phyloP scores from a whole-genome alignment of 1,284 basidiomycete genomes.

The Limonomyces culmigenus region DNA sequence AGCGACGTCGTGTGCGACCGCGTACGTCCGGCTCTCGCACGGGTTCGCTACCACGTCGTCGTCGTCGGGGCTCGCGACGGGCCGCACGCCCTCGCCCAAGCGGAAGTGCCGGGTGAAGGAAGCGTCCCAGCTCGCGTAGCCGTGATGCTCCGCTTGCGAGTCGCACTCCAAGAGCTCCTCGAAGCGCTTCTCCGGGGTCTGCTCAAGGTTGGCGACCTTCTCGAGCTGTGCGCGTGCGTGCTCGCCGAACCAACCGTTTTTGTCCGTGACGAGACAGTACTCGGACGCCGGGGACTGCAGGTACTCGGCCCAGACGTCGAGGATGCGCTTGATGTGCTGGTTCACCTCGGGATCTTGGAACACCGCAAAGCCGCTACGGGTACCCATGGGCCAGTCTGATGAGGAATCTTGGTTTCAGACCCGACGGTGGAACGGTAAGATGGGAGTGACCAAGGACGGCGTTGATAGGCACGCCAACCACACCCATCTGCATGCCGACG shows the following conservation, averaged over 20 bases:
- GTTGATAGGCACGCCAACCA: slow-evolving; percentile 26
- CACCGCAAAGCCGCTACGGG: slow-evolving; percentile 22
- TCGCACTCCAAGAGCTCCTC: slow-evolving; percentile 25
- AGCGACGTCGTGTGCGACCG: slow-evolving; percentile 16
- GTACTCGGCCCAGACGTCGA: slow-evolving; percentile 29
- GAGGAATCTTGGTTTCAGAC: too few relatives aligned
- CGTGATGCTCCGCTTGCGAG: slow-evolving; percentile 18
- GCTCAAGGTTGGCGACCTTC: slow-evolving; percentile 5
- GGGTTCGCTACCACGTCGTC: slow-evolving; percentile 21
- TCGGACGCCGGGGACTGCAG: slow-evolving; percentile 25
- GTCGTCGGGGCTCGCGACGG: slow-evolving; percentile 19
- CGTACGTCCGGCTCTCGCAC: slow-evolving; percentile 29
- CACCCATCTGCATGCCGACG: slow-evolving; percentile 18
- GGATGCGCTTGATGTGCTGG: slow-evolving; percentile 18
- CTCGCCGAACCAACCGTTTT: slow-evolving; percentile 27
- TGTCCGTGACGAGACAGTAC: slow-evolving; percentile 17
- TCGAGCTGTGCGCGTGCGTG: slow-evolving; percentile 13
- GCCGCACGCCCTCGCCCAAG: slow-evolving; percentile 21
- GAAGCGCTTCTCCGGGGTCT: slow-evolving; percentile 10
- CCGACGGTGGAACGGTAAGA: too few relatives aligned
- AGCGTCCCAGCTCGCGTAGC: slow-evolving; percentile 34
- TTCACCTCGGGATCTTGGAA: slow-evolving; percentile 29
- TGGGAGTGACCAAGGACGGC: too few relatives aligned
- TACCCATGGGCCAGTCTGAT: slow-evolving; percentile 33
- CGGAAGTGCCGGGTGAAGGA: slow-evolving; percentile 26